These are phyloP conservation scores for Yamadazyma endophytica DNA, from an alignment of 805 yeast genomes.

Conservation along the genomic window DNA sequence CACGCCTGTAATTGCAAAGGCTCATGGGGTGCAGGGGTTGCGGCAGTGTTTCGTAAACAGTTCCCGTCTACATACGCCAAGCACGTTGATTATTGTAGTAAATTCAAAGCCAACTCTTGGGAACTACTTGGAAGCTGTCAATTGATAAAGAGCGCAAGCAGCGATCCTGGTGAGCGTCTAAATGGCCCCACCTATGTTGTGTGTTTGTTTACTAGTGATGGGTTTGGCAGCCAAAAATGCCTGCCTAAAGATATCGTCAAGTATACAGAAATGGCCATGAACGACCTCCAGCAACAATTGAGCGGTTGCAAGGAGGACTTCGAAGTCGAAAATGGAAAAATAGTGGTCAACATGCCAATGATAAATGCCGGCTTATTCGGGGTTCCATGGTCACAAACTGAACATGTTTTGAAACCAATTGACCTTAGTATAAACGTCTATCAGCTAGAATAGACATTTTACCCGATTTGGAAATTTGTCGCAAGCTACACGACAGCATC, in stretches of 20 bases:
- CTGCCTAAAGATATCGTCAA: slow-evolving; percentile 43
- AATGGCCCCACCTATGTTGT: slow-evolving; percentile 36
- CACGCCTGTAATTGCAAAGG: slow-evolving; percentile 83
- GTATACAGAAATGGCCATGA: slow-evolving; percentile 49
- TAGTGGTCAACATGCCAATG: slow-evolving; percentile 59
- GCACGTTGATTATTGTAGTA: slow-evolving; percentile 44
- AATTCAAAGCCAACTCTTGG: slow-evolving; percentile 12
- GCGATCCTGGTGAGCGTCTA: slow-evolving; percentile 28
- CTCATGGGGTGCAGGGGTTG: slow-evolving; percentile 84
- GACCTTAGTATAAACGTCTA: slow-evolving; percentile 43
- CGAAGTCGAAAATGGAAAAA: slow-evolving; percentile 7
- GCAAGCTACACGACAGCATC: too few species aligned
- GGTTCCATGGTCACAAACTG: slow-evolving; percentile 77
- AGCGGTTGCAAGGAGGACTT: slow-evolving; percentile 2
- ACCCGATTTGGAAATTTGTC: too few species aligned
- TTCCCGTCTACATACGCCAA: slow-evolving; percentile 55
- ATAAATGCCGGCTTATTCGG: slow-evolving; percentile 78
- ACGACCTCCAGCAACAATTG: slow-evolving; percentile 41
- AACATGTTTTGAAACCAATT: slow-evolving; percentile 36
- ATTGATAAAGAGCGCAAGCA: slow-evolving; percentile 31
- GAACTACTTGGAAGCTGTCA: slow-evolving; percentile 53
- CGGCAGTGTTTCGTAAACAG: slow-evolving; percentile 47
- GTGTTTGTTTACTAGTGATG: slow-evolving; percentile 69
- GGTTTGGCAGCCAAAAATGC: slow-evolving; percentile 41
- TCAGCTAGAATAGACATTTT: too few species aligned